Evolutionary conservation across 129 eudicot species (phyloP), one percentile per base, ranked within the genome.

Genomic region (Glebionis coronaria): DNA sequence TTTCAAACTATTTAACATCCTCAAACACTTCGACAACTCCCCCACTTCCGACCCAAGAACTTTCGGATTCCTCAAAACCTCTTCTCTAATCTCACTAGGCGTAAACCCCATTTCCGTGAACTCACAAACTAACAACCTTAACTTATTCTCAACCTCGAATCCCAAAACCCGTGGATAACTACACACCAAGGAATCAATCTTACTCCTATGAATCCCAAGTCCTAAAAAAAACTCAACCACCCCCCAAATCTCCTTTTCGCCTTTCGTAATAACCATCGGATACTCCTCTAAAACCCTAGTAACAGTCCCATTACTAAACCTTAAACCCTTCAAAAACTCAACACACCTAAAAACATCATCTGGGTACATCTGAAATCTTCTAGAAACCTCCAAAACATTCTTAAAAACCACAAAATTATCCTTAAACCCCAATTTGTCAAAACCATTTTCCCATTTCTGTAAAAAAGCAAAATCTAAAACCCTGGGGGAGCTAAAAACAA

Each of bases 21-120:
- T 78, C 73, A 88, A 69, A 77, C 92, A 86, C 29, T 79, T 82
- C 0, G 95, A 81, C 38, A 93, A 70, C 66, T 93, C 98, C 50
- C 96, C 96, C 53, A 84, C 81, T 81, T 93, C 98, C 47, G 91
- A 67, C 47, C 75, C 78, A 63, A 93, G 95, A 65, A 88, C 64
- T 63, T 68, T 56, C 0, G 95, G 98, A 71, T 93, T 81, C 61
- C 83, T 76, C 15, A 82, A 49, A 12, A 88, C 66, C 76, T 84
- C 90, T 46, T 74, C 81, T 65, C 74, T 82, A 59, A 88, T 79
- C 54, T 76, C 82, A 70, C 40, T 50, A 67, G 76, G 63, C 15
- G 49, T 55, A 76, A 79, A 71, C 45, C 95, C 96, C 81, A 88
- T 66, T 6, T 73, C 86, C 44, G 35, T 15, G 65, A 93, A 88